Percentiles rank a stretch among this genome's conserved stretches.
These are phyloP conservation scores for Barnettozyma sucrosica DNA, from an alignment of 805 yeast species.

Conservation along the genomic window DNA sequence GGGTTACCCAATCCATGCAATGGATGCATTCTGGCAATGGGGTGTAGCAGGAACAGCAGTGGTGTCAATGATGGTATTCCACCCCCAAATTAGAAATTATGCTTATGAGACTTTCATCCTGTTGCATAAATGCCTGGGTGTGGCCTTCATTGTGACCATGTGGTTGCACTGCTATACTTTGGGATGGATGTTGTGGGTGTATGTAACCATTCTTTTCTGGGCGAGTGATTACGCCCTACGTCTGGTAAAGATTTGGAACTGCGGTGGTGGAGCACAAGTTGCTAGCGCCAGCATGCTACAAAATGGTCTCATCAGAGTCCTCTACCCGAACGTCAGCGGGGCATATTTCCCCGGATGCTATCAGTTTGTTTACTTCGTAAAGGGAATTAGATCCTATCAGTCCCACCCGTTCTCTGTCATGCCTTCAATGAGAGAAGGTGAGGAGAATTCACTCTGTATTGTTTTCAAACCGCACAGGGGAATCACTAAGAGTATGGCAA, in stretches of 20 bases:
- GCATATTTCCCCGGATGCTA: slow-evolving; percentile 47
- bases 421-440: slow-evolving; percentile 32
- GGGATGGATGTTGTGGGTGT: slow-evolving; percentile 46
- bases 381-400: slow-evolving; percentile 38
- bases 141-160: slow-evolving; percentile 45
- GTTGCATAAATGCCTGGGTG: slow-evolving; percentile 51
- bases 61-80: slow-evolving; percentile 40
- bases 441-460: slow-evolving; percentile 29
- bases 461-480: slow-evolving; percentile 50
- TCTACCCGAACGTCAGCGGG: slow-evolving; percentile 35
- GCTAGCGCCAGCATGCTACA: slow-evolving; percentile 33
- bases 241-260: slow-evolving; percentile 43
- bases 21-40: slow-evolving; percentile 42
- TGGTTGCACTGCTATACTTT: slow-evolving; percentile 53
- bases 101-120: slow-evolving; percentile 57
- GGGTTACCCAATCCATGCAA: slow-evolving; percentile 35
- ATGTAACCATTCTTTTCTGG: slow-evolving; percentile 63
- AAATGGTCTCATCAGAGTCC: slow-evolving; percentile 35
- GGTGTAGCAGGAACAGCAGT: slow-evolving; percentile 45
- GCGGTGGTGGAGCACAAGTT: slow-evolving; percentile 62
- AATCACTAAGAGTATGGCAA: slow-evolving; percentile 41
- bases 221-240: slow-evolving; percentile 57
- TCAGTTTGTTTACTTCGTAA: slow-evolving; percentile 51
- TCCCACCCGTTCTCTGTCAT: slow-evolving; percentile 69
- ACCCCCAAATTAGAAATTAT: slow-evolving; percentile 43